Percentiles rank a stretch among this genome's conserved stretches.
These are phyloP conservation scores for Coffea eugenioides DNA, from an alignment of 257 asterid genomes.

Conservation along the genomic window DNA sequence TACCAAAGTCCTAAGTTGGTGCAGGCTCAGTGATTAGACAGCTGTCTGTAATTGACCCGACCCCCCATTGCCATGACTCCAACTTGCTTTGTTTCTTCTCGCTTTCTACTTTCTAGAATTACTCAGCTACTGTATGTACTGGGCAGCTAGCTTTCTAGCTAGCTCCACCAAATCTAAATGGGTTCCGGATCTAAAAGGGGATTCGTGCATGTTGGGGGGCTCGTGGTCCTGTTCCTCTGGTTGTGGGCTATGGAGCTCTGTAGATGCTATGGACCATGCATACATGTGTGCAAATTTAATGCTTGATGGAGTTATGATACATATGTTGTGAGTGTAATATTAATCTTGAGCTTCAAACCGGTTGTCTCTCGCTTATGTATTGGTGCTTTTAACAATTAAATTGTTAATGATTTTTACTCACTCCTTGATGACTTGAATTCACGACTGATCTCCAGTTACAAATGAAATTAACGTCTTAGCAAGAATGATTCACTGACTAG, in stretches of 20 bases:
- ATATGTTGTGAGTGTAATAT: background rate
- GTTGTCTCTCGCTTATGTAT: too few species aligned
- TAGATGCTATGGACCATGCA: slow-evolving; percentile 12
- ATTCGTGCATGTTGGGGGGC: background rate
- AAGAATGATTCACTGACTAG: too few species aligned
- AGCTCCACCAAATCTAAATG: slow-evolving; percentile 9
- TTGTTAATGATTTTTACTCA: too few species aligned
- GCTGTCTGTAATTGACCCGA: background rate
- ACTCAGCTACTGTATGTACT: too few species aligned
- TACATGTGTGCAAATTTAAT: background rate
- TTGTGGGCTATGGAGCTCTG: background rate
- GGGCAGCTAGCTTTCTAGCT: background rate
- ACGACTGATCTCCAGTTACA: too few species aligned
- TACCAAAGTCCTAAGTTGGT: slow-evolving; percentile 3
- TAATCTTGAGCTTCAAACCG: too few species aligned
- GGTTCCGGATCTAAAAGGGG: slow-evolving; percentile 16
- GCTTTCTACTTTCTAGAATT: background rate
- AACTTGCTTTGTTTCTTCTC: slow-evolving; percentile 4
- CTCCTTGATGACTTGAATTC: too few species aligned
- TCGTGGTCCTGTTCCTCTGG: background rate
- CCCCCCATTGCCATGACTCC: background rate
- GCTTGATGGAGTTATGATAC: background rate
- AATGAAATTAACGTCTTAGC: too few species aligned
- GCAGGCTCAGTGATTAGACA: slow-evolving; percentile 10
- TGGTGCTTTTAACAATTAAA: too few species aligned